These are phyloP conservation scores for Fusarium staphyleae DNA, from an alignment of 2,329 filamentous ascomycete species.

Conservation along the genomic window DNA sequence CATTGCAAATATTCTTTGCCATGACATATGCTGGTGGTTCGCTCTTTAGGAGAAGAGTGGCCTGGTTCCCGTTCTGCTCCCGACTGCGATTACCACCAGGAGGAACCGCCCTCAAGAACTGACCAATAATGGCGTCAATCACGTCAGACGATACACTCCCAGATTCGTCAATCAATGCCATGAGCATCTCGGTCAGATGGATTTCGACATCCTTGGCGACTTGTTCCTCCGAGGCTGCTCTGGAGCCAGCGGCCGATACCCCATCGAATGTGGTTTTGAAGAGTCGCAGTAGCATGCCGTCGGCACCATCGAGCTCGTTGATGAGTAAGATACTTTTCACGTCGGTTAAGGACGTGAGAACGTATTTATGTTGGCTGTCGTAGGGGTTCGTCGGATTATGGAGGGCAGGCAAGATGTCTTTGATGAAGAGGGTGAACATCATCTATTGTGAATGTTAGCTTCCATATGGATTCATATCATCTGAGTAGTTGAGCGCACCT, in stretches of 20 bases:
- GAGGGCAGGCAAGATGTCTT: conserved; percentile 81
- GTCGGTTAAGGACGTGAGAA: conserved; percentile 85
- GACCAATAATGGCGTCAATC: conserved; percentile 91
- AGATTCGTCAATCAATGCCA: conserved; percentile 86
- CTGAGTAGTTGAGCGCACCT: conserved; percentile 60
- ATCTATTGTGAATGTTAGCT: conserved; percentile 64
- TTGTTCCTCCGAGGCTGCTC: conserved; percentile 77
- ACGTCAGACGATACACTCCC: conserved; percentile 77
- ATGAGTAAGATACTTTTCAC: conserved; percentile 95
- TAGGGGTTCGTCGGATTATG: conserved; percentile 88
- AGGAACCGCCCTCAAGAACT: conserved; percentile 89
- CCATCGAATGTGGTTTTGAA: conserved; percentile 94
- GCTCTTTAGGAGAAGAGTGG: conserved; percentile 83
- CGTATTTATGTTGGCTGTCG: conserved; percentile 91
- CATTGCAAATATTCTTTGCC: conserved; percentile 92
- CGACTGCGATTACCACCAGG: conserved; percentile 68
- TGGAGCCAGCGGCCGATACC: conserved; percentile 74
- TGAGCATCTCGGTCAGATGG: conserved; percentile 85
- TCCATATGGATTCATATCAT: neutral
- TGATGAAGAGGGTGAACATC: conserved; percentile 90
- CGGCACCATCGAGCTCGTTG: conserved; percentile 83
- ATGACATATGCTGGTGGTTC: conserved; percentile 94
- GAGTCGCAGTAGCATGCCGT: conserved; percentile 78
- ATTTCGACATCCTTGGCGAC: conserved; percentile 93
- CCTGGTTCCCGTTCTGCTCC: conserved; percentile 76